phyloP scores from a whole-genome alignment of 352 stramenopile genomes.

The Globisporangium heterothallicum region DNA sequence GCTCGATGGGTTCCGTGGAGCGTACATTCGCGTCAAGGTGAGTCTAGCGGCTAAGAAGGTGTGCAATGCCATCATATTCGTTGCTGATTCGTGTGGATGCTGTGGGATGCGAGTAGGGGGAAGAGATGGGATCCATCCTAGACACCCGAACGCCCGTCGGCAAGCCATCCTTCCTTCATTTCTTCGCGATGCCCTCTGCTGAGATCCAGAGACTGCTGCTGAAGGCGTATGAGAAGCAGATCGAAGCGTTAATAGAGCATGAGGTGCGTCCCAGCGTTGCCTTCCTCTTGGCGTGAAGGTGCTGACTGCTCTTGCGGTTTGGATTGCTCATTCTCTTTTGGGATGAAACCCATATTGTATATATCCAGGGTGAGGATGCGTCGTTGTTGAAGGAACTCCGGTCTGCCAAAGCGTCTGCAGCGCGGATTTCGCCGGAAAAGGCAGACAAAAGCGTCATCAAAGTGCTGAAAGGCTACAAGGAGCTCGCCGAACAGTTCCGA shows the following conservation, averaged over 20 bases:
- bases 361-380: constrained; percentile 25
- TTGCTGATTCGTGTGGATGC: background rate
- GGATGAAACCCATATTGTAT: background rate
- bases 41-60: constrained; percentile 1
- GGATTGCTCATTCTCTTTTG: background rate
- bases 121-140: constrained; percentile 82
- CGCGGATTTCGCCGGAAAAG: constrained; percentile 58
- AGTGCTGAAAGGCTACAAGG: constrained; percentile 65
- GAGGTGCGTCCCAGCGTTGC: constrained; percentile 5
- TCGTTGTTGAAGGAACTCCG: constrained; percentile 67
- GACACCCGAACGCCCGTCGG: constrained; percentile 60
- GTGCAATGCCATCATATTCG: background rate
- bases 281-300: too few relatives aligned
- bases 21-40: constrained; percentile 79
- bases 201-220: constrained; percentile 71
- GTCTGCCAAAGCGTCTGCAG: constrained; percentile 39
- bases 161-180: constrained; percentile 82
- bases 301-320: background rate
- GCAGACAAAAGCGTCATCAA: constrained; percentile 63
- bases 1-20: constrained; percentile 72
- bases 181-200: constrained; percentile 69
- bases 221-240: constrained; percentile 82
- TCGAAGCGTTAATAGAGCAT: constrained; percentile 66
- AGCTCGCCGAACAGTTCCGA: constrained; percentile 62
- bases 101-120: constrained; percentile 30